A percentile compares a stretch with the other conserved stretches of the same genome.
Evolutionary conservation across 345 rosid species (phyloP).

Genomic region (Rhizophora apiculata): DNA sequence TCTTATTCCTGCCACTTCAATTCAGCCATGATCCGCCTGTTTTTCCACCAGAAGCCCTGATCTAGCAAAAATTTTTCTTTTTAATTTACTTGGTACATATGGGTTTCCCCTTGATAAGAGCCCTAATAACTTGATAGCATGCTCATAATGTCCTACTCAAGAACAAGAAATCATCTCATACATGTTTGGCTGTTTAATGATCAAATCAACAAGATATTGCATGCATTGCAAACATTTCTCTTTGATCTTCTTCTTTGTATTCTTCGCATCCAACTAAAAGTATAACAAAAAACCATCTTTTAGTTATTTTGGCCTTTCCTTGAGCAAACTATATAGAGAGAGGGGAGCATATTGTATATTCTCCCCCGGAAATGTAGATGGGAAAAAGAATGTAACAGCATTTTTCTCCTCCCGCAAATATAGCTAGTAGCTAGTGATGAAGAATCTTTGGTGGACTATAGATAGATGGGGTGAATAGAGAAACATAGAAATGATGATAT

Average conservation of each 20-base stretch:
- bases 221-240: neutral
- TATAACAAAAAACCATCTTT: neutral
- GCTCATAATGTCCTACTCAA: slow-evolving; percentile 1
- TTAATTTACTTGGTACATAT: slow-evolving; percentile 2
- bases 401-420: slow-evolving; percentile 43
- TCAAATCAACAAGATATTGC: neutral
- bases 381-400: neutral
- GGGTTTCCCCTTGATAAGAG: neutral
- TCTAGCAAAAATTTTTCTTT: slow-evolving; percentile 15
- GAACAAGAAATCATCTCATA: neutral
- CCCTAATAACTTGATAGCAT: neutral
- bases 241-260: neutral
- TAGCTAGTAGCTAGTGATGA: slow-evolving; percentile 13
- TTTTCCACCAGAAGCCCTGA: slow-evolving; percentile 13
- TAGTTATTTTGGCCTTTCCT: neutral
- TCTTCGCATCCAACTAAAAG: slow-evolving; percentile 11
- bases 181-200: neutral
- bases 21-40: no score
- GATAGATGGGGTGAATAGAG: neutral
- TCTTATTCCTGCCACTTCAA: slow-evolving; percentile 19
- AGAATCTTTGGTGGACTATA: slow-evolving; percentile 12
- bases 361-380: slow-evolving; percentile 2
- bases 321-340: neutral
- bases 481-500: slow-evolving; percentile 16
- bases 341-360: neutral